Conservation (phyloP, 768 basidiomycete species). For the Mycena galericulata region DNA sequence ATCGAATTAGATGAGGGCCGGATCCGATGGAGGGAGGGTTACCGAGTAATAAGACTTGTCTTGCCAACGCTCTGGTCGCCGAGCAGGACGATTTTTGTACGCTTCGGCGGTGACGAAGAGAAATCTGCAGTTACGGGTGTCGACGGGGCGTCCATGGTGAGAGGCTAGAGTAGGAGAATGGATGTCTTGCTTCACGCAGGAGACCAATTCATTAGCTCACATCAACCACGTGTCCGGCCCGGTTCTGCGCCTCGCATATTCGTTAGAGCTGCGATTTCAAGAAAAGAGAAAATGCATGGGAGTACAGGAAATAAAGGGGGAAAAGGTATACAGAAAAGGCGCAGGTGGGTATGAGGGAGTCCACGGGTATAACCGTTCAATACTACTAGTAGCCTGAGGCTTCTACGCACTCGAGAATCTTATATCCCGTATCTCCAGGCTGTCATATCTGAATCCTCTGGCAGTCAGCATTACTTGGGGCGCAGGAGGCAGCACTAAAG, state of each 20-base stretch:
- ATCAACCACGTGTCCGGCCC: slow-evolving; percentile 20
- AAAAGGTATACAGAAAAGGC: too few species aligned
- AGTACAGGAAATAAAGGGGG: too few species aligned
- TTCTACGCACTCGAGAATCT: slow-evolving; percentile 96
- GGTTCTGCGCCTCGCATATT: too few species aligned
- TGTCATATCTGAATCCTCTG: slow-evolving; percentile 81
- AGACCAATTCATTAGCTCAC: slow-evolving; percentile 8
- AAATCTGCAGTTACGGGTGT: slow-evolving; percentile 84
- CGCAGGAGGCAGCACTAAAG: slow-evolving; percentile 92
- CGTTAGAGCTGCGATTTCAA: too few species aligned
- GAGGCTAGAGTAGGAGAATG: slow-evolving; percentile 22
- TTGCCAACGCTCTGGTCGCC: slow-evolving; percentile 99
- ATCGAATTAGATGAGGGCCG: slow-evolving; percentile 20
- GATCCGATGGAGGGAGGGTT: slow-evolving; percentile 39
- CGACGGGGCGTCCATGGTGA: slow-evolving; percentile 40
- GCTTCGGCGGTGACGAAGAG: slow-evolving; percentile 90
- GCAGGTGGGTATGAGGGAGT: too few species aligned
- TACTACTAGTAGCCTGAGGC: too few species aligned
- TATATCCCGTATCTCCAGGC: slow-evolving; percentile 85
- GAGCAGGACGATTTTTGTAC: slow-evolving; percentile 95
- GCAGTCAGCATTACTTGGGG: slow-evolving; percentile 98
- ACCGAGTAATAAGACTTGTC: slow-evolving; percentile 98
- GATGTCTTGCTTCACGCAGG: neutral
- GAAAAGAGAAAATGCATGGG: too few species aligned
- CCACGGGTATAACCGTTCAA: too few species aligned